Conservation (phyloP, 2,329 filamentous ascomycete genomes). For the Elsinoe batatas region DNA sequence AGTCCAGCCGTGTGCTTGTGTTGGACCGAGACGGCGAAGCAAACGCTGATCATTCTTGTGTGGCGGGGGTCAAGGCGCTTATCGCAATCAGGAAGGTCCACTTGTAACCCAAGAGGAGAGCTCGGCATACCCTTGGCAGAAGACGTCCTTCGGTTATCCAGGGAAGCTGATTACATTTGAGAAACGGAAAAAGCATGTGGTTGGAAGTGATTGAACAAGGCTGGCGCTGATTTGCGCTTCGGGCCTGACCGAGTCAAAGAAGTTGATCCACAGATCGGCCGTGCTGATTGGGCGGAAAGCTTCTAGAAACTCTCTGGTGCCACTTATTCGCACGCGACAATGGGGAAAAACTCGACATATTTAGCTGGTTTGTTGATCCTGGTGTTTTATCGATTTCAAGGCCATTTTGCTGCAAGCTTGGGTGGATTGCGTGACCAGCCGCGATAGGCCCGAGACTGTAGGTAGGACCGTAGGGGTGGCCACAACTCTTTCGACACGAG, state of each 20-base stretch:
- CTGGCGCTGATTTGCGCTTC: not conserved
- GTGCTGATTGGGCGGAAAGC: not conserved
- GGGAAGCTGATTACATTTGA: not conserved
- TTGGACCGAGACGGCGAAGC: slow-evolving; percentile 4
- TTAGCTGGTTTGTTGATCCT: not conserved
- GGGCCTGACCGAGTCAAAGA: not conserved
- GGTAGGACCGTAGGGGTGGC: not conserved
- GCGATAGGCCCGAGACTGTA: not conserved
- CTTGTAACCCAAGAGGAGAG: not conserved
- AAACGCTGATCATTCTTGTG: not conserved
- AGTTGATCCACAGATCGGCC: too few species aligned
- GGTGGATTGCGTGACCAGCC: not conserved
- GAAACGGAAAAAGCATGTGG: slow-evolving; percentile 11
- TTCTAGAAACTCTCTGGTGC: slow-evolving; percentile 2
- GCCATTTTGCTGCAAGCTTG: not conserved
- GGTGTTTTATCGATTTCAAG: not conserved
- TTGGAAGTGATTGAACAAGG: not conserved
- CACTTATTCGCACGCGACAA: slow-evolving; percentile 1
- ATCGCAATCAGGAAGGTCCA: not conserved
- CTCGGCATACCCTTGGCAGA: slow-evolving; percentile 6
- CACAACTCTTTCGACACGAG: not conserved
- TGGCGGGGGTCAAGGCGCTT: not conserved
- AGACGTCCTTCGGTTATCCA: slow-evolving; percentile 10
- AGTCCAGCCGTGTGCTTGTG: slow-evolving; percentile 2
- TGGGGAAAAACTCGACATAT: not conserved